A percentile compares a stretch with the other conserved stretches of the same genome.
Conservation (phyloP, 345 rosid genomes). For the Cardiospermum halicacabum region DNA sequence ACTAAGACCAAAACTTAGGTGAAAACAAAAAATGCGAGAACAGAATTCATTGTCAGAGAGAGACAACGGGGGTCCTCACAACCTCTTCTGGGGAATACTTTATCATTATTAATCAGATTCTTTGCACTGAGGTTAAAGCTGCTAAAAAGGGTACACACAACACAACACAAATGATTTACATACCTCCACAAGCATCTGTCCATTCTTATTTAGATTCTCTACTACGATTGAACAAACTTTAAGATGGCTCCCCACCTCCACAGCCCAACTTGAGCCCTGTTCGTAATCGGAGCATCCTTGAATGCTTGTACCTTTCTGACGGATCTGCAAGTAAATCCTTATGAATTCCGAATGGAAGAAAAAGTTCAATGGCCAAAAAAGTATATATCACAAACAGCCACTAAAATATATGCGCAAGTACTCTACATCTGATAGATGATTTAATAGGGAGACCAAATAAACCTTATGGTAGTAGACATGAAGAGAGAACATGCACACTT, state of each 20-base stretch:
- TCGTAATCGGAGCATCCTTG: slow-evolving; percentile 36
- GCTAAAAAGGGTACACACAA: slow-evolving; percentile 7
- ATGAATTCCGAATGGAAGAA: background rate
- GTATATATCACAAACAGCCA: background rate
- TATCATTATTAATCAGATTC: background rate
- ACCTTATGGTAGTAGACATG: background rate
- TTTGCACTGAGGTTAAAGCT: background rate
- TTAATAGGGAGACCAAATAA: background rate
- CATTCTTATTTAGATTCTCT: slow-evolving; percentile 74
- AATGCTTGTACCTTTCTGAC: slow-evolving; percentile 44
- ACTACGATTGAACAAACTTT: slow-evolving; percentile 89
- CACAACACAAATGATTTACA: slow-evolving; percentile 4
- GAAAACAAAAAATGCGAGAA: background rate
- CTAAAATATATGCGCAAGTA: too few relatives aligned
- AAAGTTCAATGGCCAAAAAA: background rate
- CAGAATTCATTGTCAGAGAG: background rate
- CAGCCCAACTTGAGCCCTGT: slow-evolving; percentile 75
- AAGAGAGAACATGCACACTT: background rate
- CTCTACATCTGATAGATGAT: too few relatives aligned
- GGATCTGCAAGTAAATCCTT: slow-evolving; percentile 46
- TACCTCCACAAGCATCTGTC: slow-evolving; percentile 93
- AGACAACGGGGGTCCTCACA: background rate
- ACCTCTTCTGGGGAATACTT: slow-evolving; percentile 5
- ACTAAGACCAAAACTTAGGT: slow-evolving; percentile 10
- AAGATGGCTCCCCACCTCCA: slow-evolving; percentile 88